These are phyloP conservation scores for Ceraceosorus guamensis DNA, from an alignment of 1,284 basidiomycete species.

Conservation along the genomic window DNA sequence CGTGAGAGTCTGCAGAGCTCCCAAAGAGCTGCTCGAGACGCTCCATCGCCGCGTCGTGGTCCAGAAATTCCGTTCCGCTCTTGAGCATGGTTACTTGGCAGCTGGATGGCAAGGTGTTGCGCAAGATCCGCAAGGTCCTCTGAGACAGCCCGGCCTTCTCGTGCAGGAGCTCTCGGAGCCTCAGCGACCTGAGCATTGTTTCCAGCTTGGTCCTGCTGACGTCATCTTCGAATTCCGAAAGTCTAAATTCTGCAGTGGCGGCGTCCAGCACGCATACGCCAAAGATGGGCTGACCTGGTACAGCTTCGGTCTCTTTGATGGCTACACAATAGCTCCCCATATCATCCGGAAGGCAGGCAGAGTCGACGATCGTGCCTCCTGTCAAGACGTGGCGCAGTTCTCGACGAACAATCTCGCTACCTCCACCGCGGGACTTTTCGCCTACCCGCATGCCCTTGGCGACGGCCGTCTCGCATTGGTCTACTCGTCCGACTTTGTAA, in stretches of 20 bases:
- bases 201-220: conserved; percentile 84
- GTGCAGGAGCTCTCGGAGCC: conserved; percentile 86
- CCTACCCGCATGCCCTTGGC: conserved; percentile 57
- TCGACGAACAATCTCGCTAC: conserved; percentile 54
- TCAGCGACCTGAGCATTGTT: conserved; percentile 82
- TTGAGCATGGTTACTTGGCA: conserved; percentile 45
- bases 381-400: conserved; percentile 94
- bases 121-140: conserved; percentile 30
- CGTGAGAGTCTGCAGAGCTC: conserved; percentile 15
- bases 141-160: conserved; percentile 62
- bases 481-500: conserved; percentile 90
- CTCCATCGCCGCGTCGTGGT: conserved; percentile 21
- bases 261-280: conserved; percentile 93
- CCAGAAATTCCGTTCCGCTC: conserved; percentile 37
- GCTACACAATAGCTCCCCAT: conserved; percentile 91
- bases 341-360: conserved; percentile 78
- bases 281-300: conserved; percentile 53
- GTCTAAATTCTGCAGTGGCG: conserved; percentile 88
- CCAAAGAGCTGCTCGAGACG: conserved; percentile 35
- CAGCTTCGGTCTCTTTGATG: conserved; percentile 58
- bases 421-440: conserved; percentile 51
- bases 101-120: conserved; percentile 28
- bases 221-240: conserved; percentile 86
- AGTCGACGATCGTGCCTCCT: conserved; percentile 90
- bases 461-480: conserved; percentile 87